These are phyloP conservation scores for Silene vulgaris DNA, from an alignment of 179 eudicot genomes.

Conservation along the genomic window DNA sequence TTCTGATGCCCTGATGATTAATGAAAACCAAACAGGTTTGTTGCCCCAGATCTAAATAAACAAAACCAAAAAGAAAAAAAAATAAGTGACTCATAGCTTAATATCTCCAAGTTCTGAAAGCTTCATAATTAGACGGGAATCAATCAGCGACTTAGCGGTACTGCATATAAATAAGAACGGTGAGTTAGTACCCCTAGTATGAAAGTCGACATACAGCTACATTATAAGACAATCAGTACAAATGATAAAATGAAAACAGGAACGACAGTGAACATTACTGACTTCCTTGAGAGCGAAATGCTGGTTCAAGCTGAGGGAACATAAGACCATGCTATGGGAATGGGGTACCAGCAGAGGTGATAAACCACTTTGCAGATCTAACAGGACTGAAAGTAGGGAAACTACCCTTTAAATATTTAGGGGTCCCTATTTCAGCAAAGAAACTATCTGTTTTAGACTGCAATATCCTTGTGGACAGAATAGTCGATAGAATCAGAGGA, in stretches of 20 bases:
- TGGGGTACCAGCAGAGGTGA: no score
- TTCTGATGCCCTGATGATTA: not conserved
- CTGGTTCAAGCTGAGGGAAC: no score
- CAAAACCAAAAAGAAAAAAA: not conserved
- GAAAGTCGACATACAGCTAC: not conserved
- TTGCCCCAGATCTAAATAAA: not conserved
- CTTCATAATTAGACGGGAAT: conserved; percentile 9
- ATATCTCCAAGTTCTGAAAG: conserved; percentile 9
- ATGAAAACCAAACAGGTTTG: not conserved
- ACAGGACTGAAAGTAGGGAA: no score
- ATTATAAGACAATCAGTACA: not conserved
- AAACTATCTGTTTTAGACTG: no score
- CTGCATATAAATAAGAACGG: conserved; percentile 13
- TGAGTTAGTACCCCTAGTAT: not conserved
- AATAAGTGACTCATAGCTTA: not conserved
- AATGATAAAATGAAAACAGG: not conserved
- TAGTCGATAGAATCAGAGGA: no score
- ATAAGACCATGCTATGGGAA: no score
- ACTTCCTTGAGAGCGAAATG: no score
- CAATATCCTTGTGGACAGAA: no score
- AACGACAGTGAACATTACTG: not conserved
- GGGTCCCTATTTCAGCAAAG: no score
- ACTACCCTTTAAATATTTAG: no score
- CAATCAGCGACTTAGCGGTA: conserved; percentile 23
- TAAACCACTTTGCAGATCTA: no score